phyloP scores from a whole-genome alignment of 805 yeast species.

The Kodamaea leandrae region DNA sequence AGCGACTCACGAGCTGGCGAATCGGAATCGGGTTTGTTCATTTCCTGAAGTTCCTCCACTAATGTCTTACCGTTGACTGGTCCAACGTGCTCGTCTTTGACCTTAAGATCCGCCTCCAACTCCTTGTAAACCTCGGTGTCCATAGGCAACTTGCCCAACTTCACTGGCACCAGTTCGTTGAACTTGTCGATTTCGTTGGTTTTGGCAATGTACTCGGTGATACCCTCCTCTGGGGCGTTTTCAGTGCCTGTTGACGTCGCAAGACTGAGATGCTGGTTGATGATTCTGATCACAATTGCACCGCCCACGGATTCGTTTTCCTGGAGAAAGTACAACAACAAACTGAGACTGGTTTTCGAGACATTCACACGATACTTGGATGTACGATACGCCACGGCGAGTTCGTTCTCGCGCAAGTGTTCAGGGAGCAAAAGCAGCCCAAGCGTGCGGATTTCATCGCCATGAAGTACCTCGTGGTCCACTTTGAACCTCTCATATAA shows the following conservation, averaged over 20 bases:
- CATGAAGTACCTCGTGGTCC: slow-evolving; percentile 76
- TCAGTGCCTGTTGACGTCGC: slow-evolving; percentile 34
- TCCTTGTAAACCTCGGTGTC: slow-evolving; percentile 85
- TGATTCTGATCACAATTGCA: slow-evolving; percentile 74
- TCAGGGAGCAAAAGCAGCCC: slow-evolving; percentile 75
- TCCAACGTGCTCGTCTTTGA: slow-evolving; percentile 58
- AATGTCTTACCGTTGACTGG: slow-evolving; percentile 44
- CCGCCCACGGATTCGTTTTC: slow-evolving; percentile 94
- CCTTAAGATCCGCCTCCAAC: slow-evolving; percentile 76
- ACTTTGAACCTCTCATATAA: slow-evolving; percentile 73
- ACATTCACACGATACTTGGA: slow-evolving; percentile 74
- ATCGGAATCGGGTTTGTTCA: slow-evolving; percentile 54
- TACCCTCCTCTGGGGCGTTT: slow-evolving; percentile 48
- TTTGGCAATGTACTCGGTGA: slow-evolving; percentile 41
- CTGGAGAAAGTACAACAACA: slow-evolving; percentile 80
- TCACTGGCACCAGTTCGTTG: slow-evolving; percentile 64
- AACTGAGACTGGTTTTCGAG: slow-evolving; percentile 80
- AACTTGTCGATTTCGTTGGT: slow-evolving; percentile 54
- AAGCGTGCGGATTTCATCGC: slow-evolving; percentile 68
- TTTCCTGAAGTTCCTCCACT: slow-evolving; percentile 62
- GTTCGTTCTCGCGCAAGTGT: slow-evolving; percentile 77
- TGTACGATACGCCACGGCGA: slow-evolving; percentile 70
- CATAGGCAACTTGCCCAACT: slow-evolving; percentile 78
- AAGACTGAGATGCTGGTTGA: slow-evolving; percentile 77
- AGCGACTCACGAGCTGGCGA: slow-evolving; percentile 72